Conservation (phyloP, 1,284 basidiomycete species). For the Irpex lacteus region DNA sequence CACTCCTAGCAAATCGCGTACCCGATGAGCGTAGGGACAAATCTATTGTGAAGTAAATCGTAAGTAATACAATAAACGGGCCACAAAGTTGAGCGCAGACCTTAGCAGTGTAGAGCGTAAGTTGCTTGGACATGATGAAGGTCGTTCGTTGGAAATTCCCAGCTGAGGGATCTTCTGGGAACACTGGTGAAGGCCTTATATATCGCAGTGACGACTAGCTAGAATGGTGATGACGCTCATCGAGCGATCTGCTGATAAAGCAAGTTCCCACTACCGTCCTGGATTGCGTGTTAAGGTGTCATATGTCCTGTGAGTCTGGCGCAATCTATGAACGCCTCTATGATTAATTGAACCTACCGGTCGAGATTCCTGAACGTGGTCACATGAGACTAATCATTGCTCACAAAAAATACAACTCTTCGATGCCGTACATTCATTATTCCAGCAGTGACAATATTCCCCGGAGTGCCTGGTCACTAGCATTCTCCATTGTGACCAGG, state of each 20-base stretch:
- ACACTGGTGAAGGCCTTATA: neutral
- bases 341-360: neutral
- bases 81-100: conserved; percentile 23
- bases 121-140: conserved; percentile 31
- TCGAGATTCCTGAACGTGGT: too few relatives aligned
- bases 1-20: conserved; percentile 19
- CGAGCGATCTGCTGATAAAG: conserved; percentile 5
- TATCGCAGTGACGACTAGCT: neutral
- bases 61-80: neutral
- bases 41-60: conserved; percentile 26
- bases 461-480: too few relatives aligned
- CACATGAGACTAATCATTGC: too few relatives aligned
- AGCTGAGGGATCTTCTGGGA: neutral
- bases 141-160: neutral
- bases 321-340: neutral
- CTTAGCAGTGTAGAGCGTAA: conserved; percentile 49
- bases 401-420: neutral
- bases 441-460: too few relatives aligned
- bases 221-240: conserved; percentile 6
- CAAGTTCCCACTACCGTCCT: neutral
- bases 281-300: neutral
- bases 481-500: too few relatives aligned
- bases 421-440: neutral
- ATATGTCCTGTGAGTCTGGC: neutral
- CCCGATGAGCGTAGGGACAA: conserved; percentile 48